phyloP scores from a whole-genome alignment of 1,284 basidiomycete species.

The Lentinula novae-zelandiae region DNA sequence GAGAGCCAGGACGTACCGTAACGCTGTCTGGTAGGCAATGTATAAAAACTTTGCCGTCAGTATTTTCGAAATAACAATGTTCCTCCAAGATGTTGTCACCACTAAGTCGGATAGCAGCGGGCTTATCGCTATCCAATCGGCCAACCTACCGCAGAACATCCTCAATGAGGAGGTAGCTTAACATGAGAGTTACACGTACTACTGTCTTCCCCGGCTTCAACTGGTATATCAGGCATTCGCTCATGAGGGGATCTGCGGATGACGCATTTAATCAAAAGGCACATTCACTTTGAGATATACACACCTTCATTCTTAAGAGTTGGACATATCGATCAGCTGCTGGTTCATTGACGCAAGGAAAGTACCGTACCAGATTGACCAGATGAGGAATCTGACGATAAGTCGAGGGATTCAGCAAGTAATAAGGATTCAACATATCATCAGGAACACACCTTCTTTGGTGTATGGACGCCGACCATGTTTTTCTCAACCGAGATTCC shows the following conservation, averaged over 20 bases:
- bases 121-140: slow-evolving; percentile 73
- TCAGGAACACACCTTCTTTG: slow-evolving; percentile 70
- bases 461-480: slow-evolving; percentile 94
- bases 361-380: slow-evolving; percentile 77
- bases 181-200: slow-evolving; percentile 34
- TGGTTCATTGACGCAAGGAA: background rate
- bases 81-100: slow-evolving; percentile 90
- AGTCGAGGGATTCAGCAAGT: background rate
- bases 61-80: slow-evolving; percentile 90
- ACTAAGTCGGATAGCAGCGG: slow-evolving; percentile 88
- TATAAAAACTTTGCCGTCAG: slow-evolving; percentile 81
- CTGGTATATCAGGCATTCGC: slow-evolving; percentile 92
- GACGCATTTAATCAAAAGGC: slow-evolving; percentile 16
- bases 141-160: slow-evolving; percentile 54
- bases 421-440: slow-evolving; percentile 17
- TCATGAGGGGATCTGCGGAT: slow-evolving; percentile 77
- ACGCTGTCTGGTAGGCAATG: slow-evolving; percentile 77
- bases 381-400: slow-evolving; percentile 80
- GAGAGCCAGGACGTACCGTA: slow-evolving; percentile 54
- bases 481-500: slow-evolving; percentile 98
- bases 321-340: slow-evolving; percentile 16
- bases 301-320: slow-evolving; percentile 75
- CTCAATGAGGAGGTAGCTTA: background rate
- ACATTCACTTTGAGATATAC: slow-evolving; percentile 18
- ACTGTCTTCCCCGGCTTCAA: slow-evolving; percentile 86